Evolutionary conservation across 345 rosid species (phyloP), one percentile per base, ranked within the genome.

Genomic region (Euphorbia pulcherrima): DNA sequence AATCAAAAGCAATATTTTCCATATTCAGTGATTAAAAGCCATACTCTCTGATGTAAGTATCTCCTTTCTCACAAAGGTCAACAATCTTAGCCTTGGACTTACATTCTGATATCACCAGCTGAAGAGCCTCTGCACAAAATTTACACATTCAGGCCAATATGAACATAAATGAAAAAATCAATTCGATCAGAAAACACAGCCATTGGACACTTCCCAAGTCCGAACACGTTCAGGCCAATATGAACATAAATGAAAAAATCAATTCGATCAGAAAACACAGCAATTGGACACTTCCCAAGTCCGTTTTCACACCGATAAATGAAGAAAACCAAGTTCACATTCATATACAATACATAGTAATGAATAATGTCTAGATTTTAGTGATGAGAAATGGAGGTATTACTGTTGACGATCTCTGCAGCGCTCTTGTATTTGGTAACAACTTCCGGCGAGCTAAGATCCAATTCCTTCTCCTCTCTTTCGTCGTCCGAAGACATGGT

Each of bases 401-500:
- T 72, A 95, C 97, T 92, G 84, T 95, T 95, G 66, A 84, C 89
- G 74, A 92, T 92, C 75, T 92, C 99, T 27, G 99, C 92, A 28
- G 99, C 99, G 83, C 77, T 79, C 77, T 95, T 95, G 87, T 92
- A 95, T 71, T 92, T 92, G 75, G 97, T 95, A 77, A 95, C 90
- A 35, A 90, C 97, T 73, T 95, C 99, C 62, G 92, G 86, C 72
- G 96, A 86, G 65, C 84, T 78, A 80, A 95, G 96, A 88, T 92
- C 95, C 83, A 92, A 60, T 87, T 95, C 97, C 87, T 83, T 94
- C 95, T 88, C 97, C 81, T 92, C 97, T 78, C 97, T 79, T 64
- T 92, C 99, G 3, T 95, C 99, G 81, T 95, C 99, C 56, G 99
- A 95, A 93, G 99, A 95, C 96, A 91, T 95, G 82, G 84, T 82